Base-by-base conservation (phyloP, 257 asterid species). In the Solanum neorickii region DNA sequence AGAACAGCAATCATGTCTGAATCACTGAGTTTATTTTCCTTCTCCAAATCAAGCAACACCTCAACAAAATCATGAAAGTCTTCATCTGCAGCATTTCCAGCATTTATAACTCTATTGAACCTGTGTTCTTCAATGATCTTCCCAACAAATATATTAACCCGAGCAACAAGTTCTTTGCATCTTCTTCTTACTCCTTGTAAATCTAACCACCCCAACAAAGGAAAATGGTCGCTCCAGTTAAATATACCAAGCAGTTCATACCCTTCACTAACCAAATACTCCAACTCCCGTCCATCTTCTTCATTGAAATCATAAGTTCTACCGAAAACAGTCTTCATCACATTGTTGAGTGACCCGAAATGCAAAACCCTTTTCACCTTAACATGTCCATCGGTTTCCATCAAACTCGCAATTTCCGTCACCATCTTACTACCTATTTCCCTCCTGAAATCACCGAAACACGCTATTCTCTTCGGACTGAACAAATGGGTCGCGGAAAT, bases 191-290 rank as follows among this genome's bases (percentile, higher is more conserved):
- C 95, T 13, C 98, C 93, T 73, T 94, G 98, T 88, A 95, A 85
- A 90, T 94, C 99, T 12, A 96, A 41, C 96, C 95, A 93, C 29
- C 96, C 93, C 86, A 94, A 7, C 29, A 91, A 18, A 4, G 98
- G 96, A 66, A 96, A 94, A 89, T 94, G 98, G 89, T 96, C 99
- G 23, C 94, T 91, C 98, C 98, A 96, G 73, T 95, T 96, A 66
- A 96, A 95, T 3, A 86, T 73, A 5, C 98, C 98, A 42, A 96
- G 91, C 84, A 96, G 62, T 10, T 93, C 93, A 69, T 94, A 95
- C 44, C 99, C 99, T 90, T 95, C 98, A 72, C 85, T 92, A 14
- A 96, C 98, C 86, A 96, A 52, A 29, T 73, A 82, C 42, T 93
- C 96, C 18, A 94, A 83, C 86, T 85, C 93, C 9, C 15, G 3